Evolutionary conservation across 2,329 filamentous ascomycete species (phyloP).

Genomic region (Aspergillus aculeatus): DNA sequence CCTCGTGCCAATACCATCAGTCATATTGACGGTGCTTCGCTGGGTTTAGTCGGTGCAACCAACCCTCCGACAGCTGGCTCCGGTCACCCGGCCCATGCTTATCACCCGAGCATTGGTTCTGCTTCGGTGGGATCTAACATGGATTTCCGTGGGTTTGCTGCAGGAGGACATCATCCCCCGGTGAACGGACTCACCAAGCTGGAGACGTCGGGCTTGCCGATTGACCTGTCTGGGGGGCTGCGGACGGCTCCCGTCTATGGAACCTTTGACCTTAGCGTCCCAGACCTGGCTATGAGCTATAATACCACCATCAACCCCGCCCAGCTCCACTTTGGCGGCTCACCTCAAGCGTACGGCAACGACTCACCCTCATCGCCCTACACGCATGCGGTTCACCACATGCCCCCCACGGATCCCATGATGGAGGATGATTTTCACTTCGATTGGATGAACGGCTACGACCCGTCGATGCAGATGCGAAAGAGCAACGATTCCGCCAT

Average conservation of each 20-base stretch:
- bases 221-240: slow-evolving; percentile 67
- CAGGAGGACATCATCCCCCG: slow-evolving; percentile 45
- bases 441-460: slow-evolving; percentile 82
- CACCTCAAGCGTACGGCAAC: slow-evolving; percentile 55
- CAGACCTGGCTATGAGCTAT: slow-evolving; percentile 66
- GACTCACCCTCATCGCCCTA: slow-evolving; percentile 45
- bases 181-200: slow-evolving; percentile 74
- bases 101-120: slow-evolving; percentile 72
- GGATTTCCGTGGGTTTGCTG: slow-evolving; percentile 67
- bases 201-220: slow-evolving; percentile 70
- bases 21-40: slow-evolving; percentile 75
- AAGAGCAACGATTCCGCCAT: slow-evolving; percentile 74
- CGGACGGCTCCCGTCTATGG: slow-evolving; percentile 76
- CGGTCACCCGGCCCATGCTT: slow-evolving; percentile 54
- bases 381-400: slow-evolving; percentile 48
- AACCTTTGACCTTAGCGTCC: slow-evolving; percentile 69
- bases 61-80: slow-evolving; percentile 20
- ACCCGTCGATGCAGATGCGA: slow-evolving; percentile 70
- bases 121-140: slow-evolving; percentile 56
- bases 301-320: slow-evolving; percentile 63
- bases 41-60: slow-evolving; percentile 58
- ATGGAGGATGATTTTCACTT: slow-evolving; percentile 71
- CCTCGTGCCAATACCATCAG: slow-evolving; percentile 95
- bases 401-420: slow-evolving; percentile 58
- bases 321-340: slow-evolving; percentile 79